A percentile compares a stretch with the other conserved stretches of the same genome.
Evolutionary conservation across 2,329 filamentous ascomycete species (phyloP).

Genomic region (Capronia epimyces): DNA sequence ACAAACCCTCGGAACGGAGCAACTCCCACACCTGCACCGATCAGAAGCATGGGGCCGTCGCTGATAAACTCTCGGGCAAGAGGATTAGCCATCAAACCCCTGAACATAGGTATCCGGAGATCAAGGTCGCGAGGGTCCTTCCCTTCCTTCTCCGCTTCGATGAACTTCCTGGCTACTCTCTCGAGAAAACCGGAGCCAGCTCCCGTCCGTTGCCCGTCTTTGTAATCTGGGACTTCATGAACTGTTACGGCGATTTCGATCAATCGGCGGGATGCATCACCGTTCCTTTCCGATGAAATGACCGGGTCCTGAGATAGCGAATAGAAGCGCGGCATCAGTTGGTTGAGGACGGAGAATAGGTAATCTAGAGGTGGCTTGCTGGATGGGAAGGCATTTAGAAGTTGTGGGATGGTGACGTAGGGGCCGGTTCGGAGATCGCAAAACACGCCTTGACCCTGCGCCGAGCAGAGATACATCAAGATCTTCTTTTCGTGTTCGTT

Average conservation of each 20-base stretch:
- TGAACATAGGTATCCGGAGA: conserved; percentile 90
- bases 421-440: conserved; percentile 90
- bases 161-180: conserved; percentile 67
- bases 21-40: conserved; percentile 93
- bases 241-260: conserved; percentile 97
- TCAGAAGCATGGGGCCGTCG: conserved; percentile 95
- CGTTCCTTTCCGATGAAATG: conserved; percentile 64
- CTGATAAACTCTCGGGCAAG: conserved; percentile 85
- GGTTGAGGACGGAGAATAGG: conserved; percentile 72
- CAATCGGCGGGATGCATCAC: conserved; percentile 69
- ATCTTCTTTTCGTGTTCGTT: conserved; percentile 83
- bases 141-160: conserved; percentile 61
- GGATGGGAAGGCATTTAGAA: conserved; percentile 87
- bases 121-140: conserved; percentile 49
- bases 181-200: conserved; percentile 93
- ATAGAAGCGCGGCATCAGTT: conserved; percentile 97
- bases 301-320: conserved; percentile 95
- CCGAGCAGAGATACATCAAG: conserved; percentile 76
- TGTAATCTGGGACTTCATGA: conserved; percentile 80
- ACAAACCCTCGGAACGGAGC: conserved; percentile 98
- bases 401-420: conserved; percentile 75
- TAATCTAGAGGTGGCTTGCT: conserved; percentile 79
- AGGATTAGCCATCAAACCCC: conserved; percentile 94
- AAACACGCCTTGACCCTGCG: conserved; percentile 85
- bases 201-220: conserved; percentile 65